Evolutionary conservation across 2,329 filamentous ascomycete genomes (phyloP).

Genomic region (Furcasterigmium sp.): DNA sequence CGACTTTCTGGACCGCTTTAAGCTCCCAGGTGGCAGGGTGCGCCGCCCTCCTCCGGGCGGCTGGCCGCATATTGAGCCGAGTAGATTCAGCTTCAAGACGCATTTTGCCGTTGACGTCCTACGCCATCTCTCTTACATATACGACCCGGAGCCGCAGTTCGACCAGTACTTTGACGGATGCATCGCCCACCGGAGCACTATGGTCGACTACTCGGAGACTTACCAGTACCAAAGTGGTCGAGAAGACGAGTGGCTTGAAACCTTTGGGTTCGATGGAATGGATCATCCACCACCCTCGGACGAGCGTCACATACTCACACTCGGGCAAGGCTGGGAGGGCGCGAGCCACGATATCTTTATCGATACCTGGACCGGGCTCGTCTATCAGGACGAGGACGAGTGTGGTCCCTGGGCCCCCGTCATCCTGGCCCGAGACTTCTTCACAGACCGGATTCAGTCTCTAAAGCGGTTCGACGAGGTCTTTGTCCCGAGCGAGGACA

Average conservation of each 20-base stretch:
- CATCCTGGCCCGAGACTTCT: not conserved
- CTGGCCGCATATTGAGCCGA: not conserved
- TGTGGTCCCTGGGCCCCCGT: not conserved
- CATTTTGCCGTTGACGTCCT: not conserved
- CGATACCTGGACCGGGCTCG: not conserved
- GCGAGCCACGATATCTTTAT: not conserved
- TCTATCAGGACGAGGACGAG: not conserved
- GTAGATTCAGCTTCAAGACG: not conserved
- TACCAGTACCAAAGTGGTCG: not conserved
- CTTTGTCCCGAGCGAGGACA: not conserved
- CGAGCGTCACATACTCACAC: not conserved
- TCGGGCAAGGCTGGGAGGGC: not conserved
- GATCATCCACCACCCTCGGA: not conserved
- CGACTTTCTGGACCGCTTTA: not conserved
- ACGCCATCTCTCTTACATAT: not conserved
- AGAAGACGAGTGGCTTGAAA: not conserved
- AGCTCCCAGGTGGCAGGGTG: not conserved
- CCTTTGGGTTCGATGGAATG: not conserved
- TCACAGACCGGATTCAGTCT: not conserved
- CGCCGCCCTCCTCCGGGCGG: not conserved
- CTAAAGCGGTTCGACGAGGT: not conserved
- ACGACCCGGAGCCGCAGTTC: not conserved
- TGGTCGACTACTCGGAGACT: not conserved
- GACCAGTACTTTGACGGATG: not conserved
- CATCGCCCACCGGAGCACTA: not conserved